These are phyloP conservation scores for Candida xiaguanensis DNA, from an alignment of 805 yeast species.

Conservation along the genomic window DNA sequence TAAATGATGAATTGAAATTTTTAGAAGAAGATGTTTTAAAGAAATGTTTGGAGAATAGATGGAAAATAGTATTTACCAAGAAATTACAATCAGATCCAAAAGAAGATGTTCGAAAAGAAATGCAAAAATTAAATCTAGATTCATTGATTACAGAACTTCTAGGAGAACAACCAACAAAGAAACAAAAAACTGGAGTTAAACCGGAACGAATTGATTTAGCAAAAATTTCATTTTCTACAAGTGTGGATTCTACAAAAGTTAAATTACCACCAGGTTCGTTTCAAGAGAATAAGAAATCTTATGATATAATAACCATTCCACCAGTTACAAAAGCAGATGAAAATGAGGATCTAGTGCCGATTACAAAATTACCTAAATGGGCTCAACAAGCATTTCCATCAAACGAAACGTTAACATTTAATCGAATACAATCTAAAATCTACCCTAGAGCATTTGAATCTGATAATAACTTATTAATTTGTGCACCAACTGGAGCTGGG, in stretches of 20 bases:
- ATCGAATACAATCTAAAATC: conserved; percentile 80
- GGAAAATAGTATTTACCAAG: conserved; percentile 52
- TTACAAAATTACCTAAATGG: conserved; percentile 75
- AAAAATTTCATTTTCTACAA: conserved; percentile 6
- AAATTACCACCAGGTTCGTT: conserved; percentile 81
- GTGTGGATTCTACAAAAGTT: conserved; percentile 58
- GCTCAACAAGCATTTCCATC: conserved; percentile 71
- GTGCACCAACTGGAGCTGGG: conserved; percentile 99
- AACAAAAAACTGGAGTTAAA: conserved; percentile 2
- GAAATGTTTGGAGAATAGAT: conserved; percentile 47
- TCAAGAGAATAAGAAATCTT: conserved; percentile 64
- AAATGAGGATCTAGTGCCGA: conserved; percentile 48
- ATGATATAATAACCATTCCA: conserved; percentile 92
- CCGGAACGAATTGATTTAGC: conserved; percentile 9
- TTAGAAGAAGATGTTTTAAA: conserved; percentile 40
- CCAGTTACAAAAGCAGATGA: conserved; percentile 47
- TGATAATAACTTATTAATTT: conserved; percentile 71
- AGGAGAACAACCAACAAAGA: conserved; percentile 46
- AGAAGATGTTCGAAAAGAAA: conserved; percentile 34
- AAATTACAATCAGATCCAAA: conserved; percentile 27
- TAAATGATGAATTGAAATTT: conserved; percentile 54
- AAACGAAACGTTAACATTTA: conserved; percentile 61
- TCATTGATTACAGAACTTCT: conserved; percentile 40
- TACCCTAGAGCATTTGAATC: conserved; percentile 71
- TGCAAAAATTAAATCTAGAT: conserved; percentile 41